Evolutionary conservation across 2,329 filamentous ascomycete species (phyloP).

Genomic region (Penicillium sp.): DNA sequence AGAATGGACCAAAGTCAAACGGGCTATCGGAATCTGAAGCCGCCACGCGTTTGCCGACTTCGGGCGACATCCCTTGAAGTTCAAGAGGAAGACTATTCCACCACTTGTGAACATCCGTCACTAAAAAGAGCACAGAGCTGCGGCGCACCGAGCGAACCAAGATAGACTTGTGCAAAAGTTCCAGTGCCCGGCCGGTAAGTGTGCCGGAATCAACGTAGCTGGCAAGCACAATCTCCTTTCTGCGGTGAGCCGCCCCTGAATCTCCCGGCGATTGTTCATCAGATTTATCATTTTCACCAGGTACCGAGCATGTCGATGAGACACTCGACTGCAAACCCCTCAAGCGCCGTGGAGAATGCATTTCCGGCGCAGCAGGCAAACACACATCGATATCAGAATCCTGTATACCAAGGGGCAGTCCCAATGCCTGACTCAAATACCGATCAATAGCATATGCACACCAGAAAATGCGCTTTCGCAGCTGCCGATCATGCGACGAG

Average conservation of each 20-base stretch:
- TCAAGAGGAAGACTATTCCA: slow-evolving; percentile 40
- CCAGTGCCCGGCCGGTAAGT: slow-evolving; percentile 40
- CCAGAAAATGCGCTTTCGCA: slow-evolving; percentile 45
- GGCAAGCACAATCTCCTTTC: slow-evolving; percentile 35
- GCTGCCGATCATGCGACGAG: slow-evolving; percentile 40
- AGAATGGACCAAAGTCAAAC: slow-evolving; percentile 39
- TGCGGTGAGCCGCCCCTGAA: slow-evolving; percentile 14
- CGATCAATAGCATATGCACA: slow-evolving; percentile 43
- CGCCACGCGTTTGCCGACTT: neutral
- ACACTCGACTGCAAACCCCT: neutral
- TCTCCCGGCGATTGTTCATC: neutral
- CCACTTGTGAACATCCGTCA: slow-evolving; percentile 44
- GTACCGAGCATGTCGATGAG: neutral
- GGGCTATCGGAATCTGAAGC: slow-evolving; percentile 9
- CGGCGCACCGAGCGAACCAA: slow-evolving; percentile 40
- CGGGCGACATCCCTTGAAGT: slow-evolving; percentile 22
- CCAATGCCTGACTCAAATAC: slow-evolving; percentile 42
- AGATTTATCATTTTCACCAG: neutral
- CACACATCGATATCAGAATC: slow-evolving; percentile 46
- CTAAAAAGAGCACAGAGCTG: slow-evolving; percentile 37
- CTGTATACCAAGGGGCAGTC: slow-evolving; percentile 42
- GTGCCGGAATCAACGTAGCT: slow-evolving; percentile 42
- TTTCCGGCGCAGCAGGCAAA: slow-evolving; percentile 46
- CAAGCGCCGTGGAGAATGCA: slow-evolving; percentile 31
- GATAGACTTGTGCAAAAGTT: slow-evolving; percentile 44